These are phyloP conservation scores for Medicago arabica DNA, from an alignment of 306 rosid genomes.

Conservation along the genomic window DNA sequence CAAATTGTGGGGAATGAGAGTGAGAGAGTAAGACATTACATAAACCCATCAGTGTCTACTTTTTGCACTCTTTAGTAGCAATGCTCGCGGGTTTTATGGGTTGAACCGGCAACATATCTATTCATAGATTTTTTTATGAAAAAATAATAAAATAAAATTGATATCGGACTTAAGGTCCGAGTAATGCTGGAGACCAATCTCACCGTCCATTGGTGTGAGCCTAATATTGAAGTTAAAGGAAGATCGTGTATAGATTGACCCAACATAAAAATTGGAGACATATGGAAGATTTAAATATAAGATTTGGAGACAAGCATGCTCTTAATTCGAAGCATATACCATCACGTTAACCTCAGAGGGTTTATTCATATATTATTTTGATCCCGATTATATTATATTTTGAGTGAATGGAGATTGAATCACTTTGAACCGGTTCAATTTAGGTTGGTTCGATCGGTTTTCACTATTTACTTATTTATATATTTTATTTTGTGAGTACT, in stretches of 20 bases:
- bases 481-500: neutral
- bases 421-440: neutral
- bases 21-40: constrained; percentile 19
- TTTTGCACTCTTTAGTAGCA: neutral
- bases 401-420: neutral
- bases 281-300: too few species aligned
- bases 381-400: neutral
- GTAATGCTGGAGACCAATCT: too few species aligned
- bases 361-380: neutral
- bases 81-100: neutral
- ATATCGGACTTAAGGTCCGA: too few species aligned
- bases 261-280: too few species aligned
- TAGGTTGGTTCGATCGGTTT: neutral
- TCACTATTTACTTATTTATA: neutral
- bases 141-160: too few species aligned
- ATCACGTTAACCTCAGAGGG: too few species aligned
- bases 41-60: constrained; percentile 25
- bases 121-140: too few species aligned
- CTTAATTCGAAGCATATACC: too few species aligned
- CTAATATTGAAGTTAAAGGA: too few species aligned
- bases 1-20: constrained; percentile 21
- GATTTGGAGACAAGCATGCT: too few species aligned
- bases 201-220: too few species aligned
- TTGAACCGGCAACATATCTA: neutral
- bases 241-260: too few species aligned